These are phyloP conservation scores for Rhododendron molle DNA, from an alignment of 148 eudicot genomes.

Conservation along the genomic window DNA sequence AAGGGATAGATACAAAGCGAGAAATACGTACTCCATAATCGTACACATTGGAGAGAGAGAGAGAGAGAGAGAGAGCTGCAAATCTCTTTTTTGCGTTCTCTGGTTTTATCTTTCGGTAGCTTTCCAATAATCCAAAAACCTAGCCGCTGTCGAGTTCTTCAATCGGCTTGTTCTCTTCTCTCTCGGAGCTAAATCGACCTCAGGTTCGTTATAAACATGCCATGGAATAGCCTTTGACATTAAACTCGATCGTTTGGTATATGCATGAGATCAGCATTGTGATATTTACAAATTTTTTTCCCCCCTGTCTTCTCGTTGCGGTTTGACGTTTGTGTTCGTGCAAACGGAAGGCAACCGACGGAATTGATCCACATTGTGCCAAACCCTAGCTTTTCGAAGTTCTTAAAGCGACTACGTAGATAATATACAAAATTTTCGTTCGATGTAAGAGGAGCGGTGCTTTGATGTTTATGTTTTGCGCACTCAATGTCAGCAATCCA, in stretches of 20 bases:
- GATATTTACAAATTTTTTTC: neutral
- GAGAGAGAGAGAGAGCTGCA: slow-evolving; percentile 1
- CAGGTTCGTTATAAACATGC: slow-evolving; percentile 3
- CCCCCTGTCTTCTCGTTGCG: neutral
- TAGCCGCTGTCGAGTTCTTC: neutral
- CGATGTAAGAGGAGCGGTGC: neutral
- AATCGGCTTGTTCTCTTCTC: neutral
- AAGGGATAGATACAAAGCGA: neutral
- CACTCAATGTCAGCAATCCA: neutral
- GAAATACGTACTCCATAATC: neutral
- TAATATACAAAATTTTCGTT: neutral
- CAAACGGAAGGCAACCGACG: neutral
- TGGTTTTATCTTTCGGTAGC: neutral
- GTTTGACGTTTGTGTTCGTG: neutral
- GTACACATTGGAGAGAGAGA: neutral
- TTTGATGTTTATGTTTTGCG: neutral
- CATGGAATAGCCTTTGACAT: neutral
- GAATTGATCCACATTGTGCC: neutral
- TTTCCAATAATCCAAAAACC: neutral
- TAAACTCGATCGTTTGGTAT: neutral
- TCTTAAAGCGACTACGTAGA: neutral
- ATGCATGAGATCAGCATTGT: neutral
- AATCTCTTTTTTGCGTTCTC: neutral
- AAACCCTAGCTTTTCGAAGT: neutral
- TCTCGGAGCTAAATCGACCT: slow-evolving; percentile 1